phyloP scores from a whole-genome alignment of 148 eudicot genomes.

The Chenopodium album region DNA sequence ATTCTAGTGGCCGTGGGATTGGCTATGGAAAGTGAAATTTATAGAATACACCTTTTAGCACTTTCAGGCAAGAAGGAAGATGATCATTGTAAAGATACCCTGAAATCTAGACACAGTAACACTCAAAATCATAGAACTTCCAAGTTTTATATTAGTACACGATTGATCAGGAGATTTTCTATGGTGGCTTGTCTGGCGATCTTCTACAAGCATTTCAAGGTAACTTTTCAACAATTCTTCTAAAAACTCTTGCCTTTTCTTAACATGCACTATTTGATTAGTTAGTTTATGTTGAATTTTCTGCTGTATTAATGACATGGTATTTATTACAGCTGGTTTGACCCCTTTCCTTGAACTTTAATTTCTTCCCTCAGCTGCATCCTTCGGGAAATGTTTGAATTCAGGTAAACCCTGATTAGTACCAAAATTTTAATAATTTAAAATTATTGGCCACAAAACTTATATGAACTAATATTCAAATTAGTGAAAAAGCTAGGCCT shows the following conservation, averaged over 20 bases:
- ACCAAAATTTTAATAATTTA: no score
- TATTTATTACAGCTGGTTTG: neutral
- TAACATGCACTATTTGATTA: neutral
- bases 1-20: slow-evolving; percentile 41
- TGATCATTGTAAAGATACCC: slow-evolving; percentile 29
- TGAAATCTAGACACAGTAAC: slow-evolving; percentile 11
- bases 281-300: neutral
- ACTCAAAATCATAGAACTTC: slow-evolving; percentile 10
- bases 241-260: no score
- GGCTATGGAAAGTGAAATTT: slow-evolving; percentile 62
- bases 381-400: neutral
- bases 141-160: slow-evolving; percentile 24
- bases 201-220: slow-evolving; percentile 77
- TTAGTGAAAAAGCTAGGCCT: no score
- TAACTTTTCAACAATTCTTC: slow-evolving; percentile 24
- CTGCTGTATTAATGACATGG: neutral
- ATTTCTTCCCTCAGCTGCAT: neutral
- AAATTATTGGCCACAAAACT: no score
- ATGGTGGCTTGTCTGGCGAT: slow-evolving; percentile 53
- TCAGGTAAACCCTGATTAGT: no score
- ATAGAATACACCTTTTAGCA: slow-evolving; percentile 44
- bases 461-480: no score
- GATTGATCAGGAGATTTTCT: slow-evolving; percentile 62
- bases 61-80: slow-evolving; percentile 77
- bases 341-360: neutral